Evolutionary conservation across 805 yeast genomes (phyloP).

Genomic region (Metschnikowia orientalis): DNA sequence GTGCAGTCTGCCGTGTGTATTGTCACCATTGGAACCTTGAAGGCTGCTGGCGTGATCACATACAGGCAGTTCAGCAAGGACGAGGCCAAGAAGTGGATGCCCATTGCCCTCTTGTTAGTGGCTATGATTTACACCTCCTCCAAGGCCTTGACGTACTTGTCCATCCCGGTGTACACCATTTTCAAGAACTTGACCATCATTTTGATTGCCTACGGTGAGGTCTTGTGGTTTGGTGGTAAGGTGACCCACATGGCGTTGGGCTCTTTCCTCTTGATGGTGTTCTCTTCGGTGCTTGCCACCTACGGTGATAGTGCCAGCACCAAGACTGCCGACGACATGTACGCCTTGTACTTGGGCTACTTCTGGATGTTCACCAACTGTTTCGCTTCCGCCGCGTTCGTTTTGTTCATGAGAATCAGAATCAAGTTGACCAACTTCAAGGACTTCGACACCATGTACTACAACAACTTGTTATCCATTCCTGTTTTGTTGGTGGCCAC

Average conservation of each 20-base stretch:
- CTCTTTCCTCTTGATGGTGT: constrained; percentile 86
- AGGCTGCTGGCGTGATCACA: constrained; percentile 69
- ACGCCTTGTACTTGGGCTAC: constrained; percentile 67
- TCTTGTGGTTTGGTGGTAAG: constrained; percentile 90
- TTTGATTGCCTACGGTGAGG: constrained; percentile 97
- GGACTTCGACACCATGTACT: constrained; percentile 95
- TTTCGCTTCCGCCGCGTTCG: constrained; percentile 89
- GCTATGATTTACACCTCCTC: constrained; percentile 95
- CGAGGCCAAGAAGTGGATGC: constrained; percentile 95
- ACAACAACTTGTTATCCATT: constrained; percentile 89
- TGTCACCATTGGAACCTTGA: constrained; percentile 65
- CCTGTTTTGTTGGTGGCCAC: constrained; percentile 82
- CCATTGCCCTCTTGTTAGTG: constrained; percentile 84
- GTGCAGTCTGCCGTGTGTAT: constrained; percentile 86
- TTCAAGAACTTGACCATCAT: constrained; percentile 97
- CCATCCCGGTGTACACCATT: constrained; percentile 95
- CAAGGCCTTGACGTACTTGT: constrained; percentile 85
- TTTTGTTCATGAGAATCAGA: constrained; percentile 93
- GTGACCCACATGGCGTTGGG: constrained; percentile 88
- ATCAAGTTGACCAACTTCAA: constrained; percentile 94
- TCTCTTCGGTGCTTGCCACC: constrained; percentile 94
- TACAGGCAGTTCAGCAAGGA: constrained; percentile 80
- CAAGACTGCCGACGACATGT: constrained; percentile 35
- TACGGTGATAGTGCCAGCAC: constrained; percentile 66
- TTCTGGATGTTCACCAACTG: constrained; percentile 97